A percentile compares a stretch with the other conserved stretches of the same genome.
Conservation (phyloP, 331 rosid genomes). For the Acacia concinna region DNA sequence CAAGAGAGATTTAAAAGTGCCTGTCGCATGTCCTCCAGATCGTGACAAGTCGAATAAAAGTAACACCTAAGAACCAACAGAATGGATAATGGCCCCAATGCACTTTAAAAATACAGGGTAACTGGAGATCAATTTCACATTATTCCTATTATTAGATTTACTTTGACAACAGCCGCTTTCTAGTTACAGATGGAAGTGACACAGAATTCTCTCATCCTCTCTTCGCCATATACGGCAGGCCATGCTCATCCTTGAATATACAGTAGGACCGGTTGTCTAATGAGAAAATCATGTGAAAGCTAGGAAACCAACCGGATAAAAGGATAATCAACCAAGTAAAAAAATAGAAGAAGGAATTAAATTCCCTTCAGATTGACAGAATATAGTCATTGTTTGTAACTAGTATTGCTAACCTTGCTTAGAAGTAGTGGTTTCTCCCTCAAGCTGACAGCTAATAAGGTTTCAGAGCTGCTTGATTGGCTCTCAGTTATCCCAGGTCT, state of each 20-base stretch:
- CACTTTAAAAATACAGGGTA: constrained; percentile 39
- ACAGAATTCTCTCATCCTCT: constrained; percentile 52
- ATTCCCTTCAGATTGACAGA: constrained; percentile 35
- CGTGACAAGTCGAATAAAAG: not conserved
- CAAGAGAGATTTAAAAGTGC: not conserved
- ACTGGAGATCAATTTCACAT: constrained; percentile 49
- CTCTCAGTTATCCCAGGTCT: constrained; percentile 69
- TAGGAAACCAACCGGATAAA: constrained; percentile 50
- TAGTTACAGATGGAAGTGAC: constrained; percentile 58
- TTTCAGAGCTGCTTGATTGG: constrained; percentile 60
- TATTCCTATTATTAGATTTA: constrained; percentile 52
- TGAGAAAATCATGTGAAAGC: constrained; percentile 38
- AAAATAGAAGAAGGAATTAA: constrained; percentile 31
- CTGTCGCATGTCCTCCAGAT: not conserved
- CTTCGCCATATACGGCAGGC: constrained; percentile 60
- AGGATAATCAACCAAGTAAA: constrained; percentile 30
- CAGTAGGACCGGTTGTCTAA: constrained; percentile 56
- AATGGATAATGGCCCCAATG: constrained; percentile 29
- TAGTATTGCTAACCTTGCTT: constrained; percentile 53
- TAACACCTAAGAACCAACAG: not conserved
- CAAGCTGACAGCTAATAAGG: constrained; percentile 49
- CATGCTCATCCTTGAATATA: constrained; percentile 57
- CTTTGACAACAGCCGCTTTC: constrained; percentile 53
- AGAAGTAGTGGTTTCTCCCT: constrained; percentile 67
- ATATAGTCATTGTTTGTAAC: constrained; percentile 56